These are phyloP conservation scores for Venturiaceae sp. DNA, from an alignment of 2,329 filamentous ascomycete genomes.

Conservation along the genomic window DNA sequence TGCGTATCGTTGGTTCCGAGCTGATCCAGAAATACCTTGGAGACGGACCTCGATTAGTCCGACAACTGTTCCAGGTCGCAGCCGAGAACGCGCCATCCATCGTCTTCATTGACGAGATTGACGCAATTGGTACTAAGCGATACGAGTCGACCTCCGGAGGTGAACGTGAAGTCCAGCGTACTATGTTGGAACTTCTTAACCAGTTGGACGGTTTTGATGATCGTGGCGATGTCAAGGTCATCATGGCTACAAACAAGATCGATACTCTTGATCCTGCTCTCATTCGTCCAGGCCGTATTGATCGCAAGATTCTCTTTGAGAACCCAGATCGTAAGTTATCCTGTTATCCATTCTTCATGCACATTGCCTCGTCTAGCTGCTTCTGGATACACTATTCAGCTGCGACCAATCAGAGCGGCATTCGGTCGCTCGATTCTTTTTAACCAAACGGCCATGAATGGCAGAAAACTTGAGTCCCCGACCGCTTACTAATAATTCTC, in stretches of 20 bases:
- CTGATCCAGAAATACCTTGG: slow-evolving; percentile 98
- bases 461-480: neutral
- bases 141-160: slow-evolving; percentile 96
- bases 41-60: slow-evolving; percentile 87
- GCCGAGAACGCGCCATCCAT: slow-evolving; percentile 95
- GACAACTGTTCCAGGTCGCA: slow-evolving; percentile 92
- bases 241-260: slow-evolving; percentile 99
- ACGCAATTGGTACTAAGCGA: slow-evolving; percentile 96
- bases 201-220: slow-evolving; percentile 98
- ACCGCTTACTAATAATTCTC: slow-evolving; percentile 45
- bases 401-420: too few species aligned
- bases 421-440: neutral
- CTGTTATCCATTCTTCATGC: neutral
- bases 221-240: slow-evolving; percentile 96
- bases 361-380: neutral
- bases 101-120: slow-evolving; percentile 98
- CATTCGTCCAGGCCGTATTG: slow-evolving; percentile 94
- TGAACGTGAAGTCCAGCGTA: slow-evolving; percentile 94
- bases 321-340: slow-evolving; percentile 53
- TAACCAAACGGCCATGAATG: neutral
- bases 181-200: slow-evolving; percentile 96
- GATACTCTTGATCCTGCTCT: slow-evolving; percentile 92
- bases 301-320: slow-evolving; percentile 86
- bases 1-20: slow-evolving; percentile 94
- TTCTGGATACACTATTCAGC: neutral